Evolutionary conservation across 345 rosid species (phyloP), one percentile per base, ranked within the genome.

Genomic region (Mallotus nudiflorus): DNA sequence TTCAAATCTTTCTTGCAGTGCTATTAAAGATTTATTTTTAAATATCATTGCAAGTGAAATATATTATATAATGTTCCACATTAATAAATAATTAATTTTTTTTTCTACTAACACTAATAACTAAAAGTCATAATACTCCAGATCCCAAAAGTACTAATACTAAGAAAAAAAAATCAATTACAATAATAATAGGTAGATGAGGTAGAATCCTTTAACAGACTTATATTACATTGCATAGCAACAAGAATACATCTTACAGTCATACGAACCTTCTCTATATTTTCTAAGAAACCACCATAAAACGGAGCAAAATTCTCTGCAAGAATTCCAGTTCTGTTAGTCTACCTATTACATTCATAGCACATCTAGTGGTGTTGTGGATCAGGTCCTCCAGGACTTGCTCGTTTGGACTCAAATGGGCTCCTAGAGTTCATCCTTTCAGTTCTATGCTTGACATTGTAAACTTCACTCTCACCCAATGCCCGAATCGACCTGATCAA

Each of bases 321-420:
- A 50, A 49, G 9, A 50, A 18, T 22, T 6, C 46, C 46, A 42
- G 14, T 42, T 8, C 46, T 12, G 46, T 42, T 42, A 42, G 46
- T 42, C 46, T 42, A 42, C 46, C 9, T 9, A 33, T 33, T 6
- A 33, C 37, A 33, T 33, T 33, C 3, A 33, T 2, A 33, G 37
- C 37, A 33, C 6, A 33, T 33, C 4, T 42, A 74, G 67, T 84
- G 92, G 67, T 88, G 91, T 0, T 78, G 83, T 0, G 84, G 74
- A 63, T 82, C 86, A 29, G 88, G 86, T 10, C 93, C 90, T 13
- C 86, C 90, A 0, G 93, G 89, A 56, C 87, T 83, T 2, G 33
- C 25, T 39, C 86, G 66, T 73, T 78, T 78, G 39, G 81, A 66
- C 10, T 39, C 70, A 18, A 37, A 27, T 7, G 61, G 52, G n/a